phyloP scores from a whole-genome alignment of 2,329 filamentous ascomycete species.

The Exophiala sideris region DNA sequence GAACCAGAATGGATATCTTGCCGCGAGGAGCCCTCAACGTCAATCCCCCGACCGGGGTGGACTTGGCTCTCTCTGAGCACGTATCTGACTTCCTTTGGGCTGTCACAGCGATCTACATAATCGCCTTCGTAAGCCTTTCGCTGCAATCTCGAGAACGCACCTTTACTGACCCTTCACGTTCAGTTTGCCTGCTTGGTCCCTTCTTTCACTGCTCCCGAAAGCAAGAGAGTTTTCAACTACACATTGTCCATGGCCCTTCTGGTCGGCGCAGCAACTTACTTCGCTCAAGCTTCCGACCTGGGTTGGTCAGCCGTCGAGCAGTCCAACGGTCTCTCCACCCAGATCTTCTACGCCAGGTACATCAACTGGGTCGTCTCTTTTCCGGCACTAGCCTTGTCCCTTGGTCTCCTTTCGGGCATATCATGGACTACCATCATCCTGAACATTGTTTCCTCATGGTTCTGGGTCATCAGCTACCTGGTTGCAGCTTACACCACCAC shows the following conservation, averaged over 20 bases:
- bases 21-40: conserved; percentile 41
- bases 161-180: not conserved
- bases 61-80: conserved; percentile 40
- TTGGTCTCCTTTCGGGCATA: conserved; percentile 52
- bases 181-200: conserved; percentile 44
- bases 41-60: conserved; percentile 45
- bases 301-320: conserved; percentile 44
- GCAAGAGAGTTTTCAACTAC: conserved; percentile 57
- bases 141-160: not conserved
- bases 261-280: conserved; percentile 52
- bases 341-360: conserved; percentile 57
- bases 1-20: conserved; percentile 5
- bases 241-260: conserved; percentile 51
- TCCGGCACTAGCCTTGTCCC: conserved; percentile 44
- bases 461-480: conserved; percentile 52
- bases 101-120: conserved; percentile 48
- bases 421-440: conserved; percentile 57
- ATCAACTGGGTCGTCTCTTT: conserved; percentile 55
- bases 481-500: conserved; percentile 47
- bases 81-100: conserved; percentile 58
- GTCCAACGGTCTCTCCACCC: conserved; percentile 39
- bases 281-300: conserved; percentile 51
- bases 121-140: conserved; percentile 43
- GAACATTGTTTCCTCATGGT: conserved; percentile 50
- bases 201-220: conserved; percentile 43